Evolutionary conservation across 2,329 filamentous ascomycete genomes (phyloP).

Genomic region (Fusarium nelsonii): DNA sequence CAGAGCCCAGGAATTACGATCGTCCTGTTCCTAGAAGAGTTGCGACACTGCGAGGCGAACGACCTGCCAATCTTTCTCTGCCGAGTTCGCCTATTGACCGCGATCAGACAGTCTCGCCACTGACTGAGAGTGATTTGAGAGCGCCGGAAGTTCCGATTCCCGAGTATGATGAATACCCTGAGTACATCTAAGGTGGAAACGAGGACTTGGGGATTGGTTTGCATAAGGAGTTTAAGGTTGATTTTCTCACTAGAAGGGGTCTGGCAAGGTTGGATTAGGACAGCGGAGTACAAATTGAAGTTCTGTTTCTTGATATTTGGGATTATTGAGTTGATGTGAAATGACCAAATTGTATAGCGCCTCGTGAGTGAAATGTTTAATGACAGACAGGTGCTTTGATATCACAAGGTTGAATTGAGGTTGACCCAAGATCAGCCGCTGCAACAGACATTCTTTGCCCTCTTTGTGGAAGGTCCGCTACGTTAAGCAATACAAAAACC

Average conservation of each 20-base stretch:
- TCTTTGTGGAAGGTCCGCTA: background rate
- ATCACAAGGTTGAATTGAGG: background rate
- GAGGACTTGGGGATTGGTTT: background rate
- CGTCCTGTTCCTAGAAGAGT: background rate
- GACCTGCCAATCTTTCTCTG: background rate
- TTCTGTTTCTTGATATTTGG: background rate
- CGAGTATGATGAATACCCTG: constrained; percentile 2
- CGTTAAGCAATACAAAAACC: background rate
- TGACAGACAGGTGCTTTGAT: background rate
- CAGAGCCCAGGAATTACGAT: background rate
- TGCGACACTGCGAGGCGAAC: background rate
- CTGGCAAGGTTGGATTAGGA: background rate
- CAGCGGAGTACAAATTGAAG: background rate
- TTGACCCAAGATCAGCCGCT: background rate
- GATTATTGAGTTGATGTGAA: background rate
- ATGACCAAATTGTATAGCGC: background rate
- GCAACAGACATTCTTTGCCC: background rate
- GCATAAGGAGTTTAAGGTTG: background rate
- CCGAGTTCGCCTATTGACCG: constrained; percentile 2
- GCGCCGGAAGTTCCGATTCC: constrained; percentile 6
- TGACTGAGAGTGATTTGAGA: constrained; percentile 10
- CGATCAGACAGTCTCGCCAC: constrained; percentile 10
- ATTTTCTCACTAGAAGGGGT: background rate
- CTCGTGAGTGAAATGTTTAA: background rate
- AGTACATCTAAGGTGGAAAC: background rate